Conservation (phyloP, 108 stramenopile species). For the Chaetoceros muelleri region DNA sequence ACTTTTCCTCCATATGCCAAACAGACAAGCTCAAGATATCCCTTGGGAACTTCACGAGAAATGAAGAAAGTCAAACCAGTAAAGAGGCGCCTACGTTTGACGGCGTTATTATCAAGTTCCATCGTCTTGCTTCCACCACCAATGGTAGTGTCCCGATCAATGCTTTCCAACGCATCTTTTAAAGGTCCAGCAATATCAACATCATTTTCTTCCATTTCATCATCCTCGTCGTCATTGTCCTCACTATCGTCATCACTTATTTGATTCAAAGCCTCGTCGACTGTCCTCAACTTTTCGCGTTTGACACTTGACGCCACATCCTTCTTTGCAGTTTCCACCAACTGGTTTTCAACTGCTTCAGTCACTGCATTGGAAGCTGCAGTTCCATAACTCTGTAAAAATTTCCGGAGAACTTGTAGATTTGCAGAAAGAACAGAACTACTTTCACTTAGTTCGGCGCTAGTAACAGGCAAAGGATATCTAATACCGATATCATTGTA, state of each 20-base stretch:
- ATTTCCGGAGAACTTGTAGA: slow-evolving; percentile 43
- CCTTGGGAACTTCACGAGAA: slow-evolving; percentile 89
- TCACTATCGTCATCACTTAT: slow-evolving; percentile 36
- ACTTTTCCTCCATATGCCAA: slow-evolving; percentile 85
- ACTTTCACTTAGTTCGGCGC: slow-evolving; percentile 34
- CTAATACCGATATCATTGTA: slow-evolving; percentile 81
- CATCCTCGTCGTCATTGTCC: slow-evolving; percentile 41
- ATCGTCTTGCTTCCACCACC: slow-evolving; percentile 14
- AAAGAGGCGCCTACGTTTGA: slow-evolving; percentile 64
- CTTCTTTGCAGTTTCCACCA: neutral
- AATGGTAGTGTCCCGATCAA: slow-evolving; percentile 32
- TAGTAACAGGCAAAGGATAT: slow-evolving; percentile 64
- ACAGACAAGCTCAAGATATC: slow-evolving; percentile 87
- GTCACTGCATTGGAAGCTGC: slow-evolving; percentile 53
- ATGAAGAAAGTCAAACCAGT: slow-evolving; percentile 83
- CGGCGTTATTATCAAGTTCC: slow-evolving; percentile 49
- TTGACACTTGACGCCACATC: slow-evolving; percentile 9
- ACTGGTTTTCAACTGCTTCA: slow-evolving; percentile 36
- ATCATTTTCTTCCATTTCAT: slow-evolving; percentile 50
- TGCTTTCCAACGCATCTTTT: slow-evolving; percentile 64
- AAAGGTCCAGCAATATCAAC: slow-evolving; percentile 70
- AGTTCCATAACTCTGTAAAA: slow-evolving; percentile 43
- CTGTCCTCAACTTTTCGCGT: slow-evolving; percentile 26
- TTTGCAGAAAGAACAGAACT: slow-evolving; percentile 61
- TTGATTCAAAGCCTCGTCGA: slow-evolving; percentile 59